A percentile compares a stretch with the other conserved stretches of the same genome.
These are phyloP conservation scores for Plasmodium inui DNA, from an alignment of 169 alveolate genomes.

Conservation along the genomic window DNA sequence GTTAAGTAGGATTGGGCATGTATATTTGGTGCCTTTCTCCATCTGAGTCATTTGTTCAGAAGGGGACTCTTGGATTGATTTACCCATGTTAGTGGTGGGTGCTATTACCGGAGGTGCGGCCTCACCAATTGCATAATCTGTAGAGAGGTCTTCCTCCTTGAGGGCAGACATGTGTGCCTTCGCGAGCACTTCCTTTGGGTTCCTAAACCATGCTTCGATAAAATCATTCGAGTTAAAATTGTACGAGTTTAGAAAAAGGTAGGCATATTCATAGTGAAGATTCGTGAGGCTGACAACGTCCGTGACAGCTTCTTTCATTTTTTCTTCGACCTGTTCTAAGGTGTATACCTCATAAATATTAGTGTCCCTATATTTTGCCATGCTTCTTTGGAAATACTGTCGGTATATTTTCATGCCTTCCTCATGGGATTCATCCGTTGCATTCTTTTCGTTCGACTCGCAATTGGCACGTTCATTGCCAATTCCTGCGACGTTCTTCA, in stretches of 20 bases:
- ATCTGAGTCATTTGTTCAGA: background rate
- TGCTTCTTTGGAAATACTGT: constrained; percentile 24
- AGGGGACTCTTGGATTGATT: background rate
- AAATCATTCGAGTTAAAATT: constrained; percentile 36
- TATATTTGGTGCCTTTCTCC: constrained; percentile 9
- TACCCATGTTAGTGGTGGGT: background rate
- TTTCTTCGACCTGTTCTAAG: constrained; percentile 10
- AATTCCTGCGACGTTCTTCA: too few species aligned
- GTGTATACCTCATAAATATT: constrained; percentile 28
- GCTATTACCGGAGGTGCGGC: background rate
- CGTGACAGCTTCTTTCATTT: constrained; percentile 14
- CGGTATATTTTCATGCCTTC: constrained; percentile 37
- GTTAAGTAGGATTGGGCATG: constrained; percentile 27
- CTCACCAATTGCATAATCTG: background rate
- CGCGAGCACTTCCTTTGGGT: constrained; percentile 19
- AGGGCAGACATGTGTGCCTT: constrained; percentile 16
- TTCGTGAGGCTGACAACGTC: constrained; percentile 21
- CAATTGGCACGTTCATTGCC: background rate
- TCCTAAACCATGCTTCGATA: constrained; percentile 49
- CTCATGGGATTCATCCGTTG: background rate
- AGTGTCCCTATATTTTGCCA: constrained; percentile 9
- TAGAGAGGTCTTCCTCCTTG: constrained; percentile 8
- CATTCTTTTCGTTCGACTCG: background rate
- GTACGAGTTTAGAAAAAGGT: constrained; percentile 25
- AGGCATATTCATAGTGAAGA: constrained; percentile 38